Evolutionary conservation across 768 basidiomycete species (phyloP).

Genomic region (Coprinopsis strossmayeri): DNA sequence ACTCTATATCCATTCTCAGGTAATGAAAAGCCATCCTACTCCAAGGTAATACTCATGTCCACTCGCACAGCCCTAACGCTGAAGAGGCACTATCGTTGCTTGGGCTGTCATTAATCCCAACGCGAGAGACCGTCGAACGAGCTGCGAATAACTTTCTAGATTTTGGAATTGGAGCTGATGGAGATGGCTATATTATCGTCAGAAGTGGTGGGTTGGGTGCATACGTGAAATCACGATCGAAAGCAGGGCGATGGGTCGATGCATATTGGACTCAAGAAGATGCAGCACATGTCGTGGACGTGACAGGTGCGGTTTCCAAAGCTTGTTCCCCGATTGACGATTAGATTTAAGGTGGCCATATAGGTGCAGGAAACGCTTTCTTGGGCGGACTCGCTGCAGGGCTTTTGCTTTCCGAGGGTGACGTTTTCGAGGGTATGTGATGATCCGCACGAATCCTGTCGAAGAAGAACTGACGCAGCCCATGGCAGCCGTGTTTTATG

Average conservation of each 20-base stretch:
- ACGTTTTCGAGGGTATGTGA: constrained; percentile 60
- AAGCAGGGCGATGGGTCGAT: constrained; percentile 52
- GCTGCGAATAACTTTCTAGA: constrained; percentile 61
- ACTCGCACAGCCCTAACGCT: constrained; percentile 67
- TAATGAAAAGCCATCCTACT: constrained; percentile 19
- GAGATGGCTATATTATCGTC: constrained; percentile 61
- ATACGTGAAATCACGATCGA: constrained; percentile 42
- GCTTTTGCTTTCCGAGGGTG: constrained; percentile 42
- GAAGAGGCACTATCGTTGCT: constrained; percentile 73
- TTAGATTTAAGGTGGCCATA: not conserved
- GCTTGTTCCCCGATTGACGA: not conserved
- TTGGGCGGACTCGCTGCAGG: constrained; percentile 82
- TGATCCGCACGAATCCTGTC: not conserved
- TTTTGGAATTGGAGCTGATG: constrained; percentile 45
- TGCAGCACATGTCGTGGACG: constrained; percentile 58
- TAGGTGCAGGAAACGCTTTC: constrained; percentile 90
- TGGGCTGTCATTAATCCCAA: constrained; percentile 42
- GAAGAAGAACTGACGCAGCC: not conserved
- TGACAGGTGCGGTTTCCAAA: constrained; percentile 56
- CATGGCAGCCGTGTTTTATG: constrained; percentile 59
- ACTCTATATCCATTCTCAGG: constrained; percentile 64
- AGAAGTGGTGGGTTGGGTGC: constrained; percentile 70
- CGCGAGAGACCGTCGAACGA: constrained; percentile 50
- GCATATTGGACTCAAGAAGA: constrained; percentile 63
- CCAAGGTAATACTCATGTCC: not conserved